Evolutionary conservation across 192 early-diverging fungal genomes (phyloP).

Genomic region (Paraglomus occultum): DNA sequence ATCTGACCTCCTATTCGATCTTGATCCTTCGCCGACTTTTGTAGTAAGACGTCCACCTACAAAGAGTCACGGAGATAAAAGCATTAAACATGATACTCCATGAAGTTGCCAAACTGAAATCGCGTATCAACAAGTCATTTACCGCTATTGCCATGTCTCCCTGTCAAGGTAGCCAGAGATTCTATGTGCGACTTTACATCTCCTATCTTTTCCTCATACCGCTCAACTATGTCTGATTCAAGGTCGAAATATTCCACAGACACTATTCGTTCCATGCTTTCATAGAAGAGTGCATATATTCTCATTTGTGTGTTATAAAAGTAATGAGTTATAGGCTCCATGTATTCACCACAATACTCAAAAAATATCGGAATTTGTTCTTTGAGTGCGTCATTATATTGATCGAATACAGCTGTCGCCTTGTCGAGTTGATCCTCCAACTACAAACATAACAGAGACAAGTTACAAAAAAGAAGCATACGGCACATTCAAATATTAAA

Average conservation of each 20-base stretch:
- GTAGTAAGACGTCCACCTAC: too few species aligned
- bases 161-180: constrained; percentile 30
- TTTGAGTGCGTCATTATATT: constrained; percentile 79
- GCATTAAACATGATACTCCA: too few species aligned
- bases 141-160: constrained; percentile 36
- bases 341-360: constrained; percentile 67
- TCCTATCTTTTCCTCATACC: constrained; percentile 39
- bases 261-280: constrained; percentile 51
- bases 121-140: background rate
- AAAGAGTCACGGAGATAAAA: too few species aligned
- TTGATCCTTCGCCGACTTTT: too few species aligned
- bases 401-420: constrained; percentile 81
- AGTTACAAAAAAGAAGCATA: background rate
- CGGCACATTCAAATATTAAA: background rate
- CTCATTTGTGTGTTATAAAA: constrained; percentile 83
- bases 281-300: constrained; percentile 69
- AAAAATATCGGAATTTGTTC: constrained; percentile 80
- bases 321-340: constrained; percentile 83
- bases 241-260: constrained; percentile 56
- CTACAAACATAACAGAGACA: constrained; percentile 24
- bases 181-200: constrained; percentile 38
- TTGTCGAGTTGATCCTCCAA: constrained; percentile 71
- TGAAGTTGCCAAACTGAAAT: too few species aligned
- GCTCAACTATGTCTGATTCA: constrained; percentile 40
- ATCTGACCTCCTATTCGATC: too few species aligned